phyloP scores from a whole-genome alignment of 2,329 filamentous ascomycete genomes.

The Fonsecaea pedrosoi region DNA sequence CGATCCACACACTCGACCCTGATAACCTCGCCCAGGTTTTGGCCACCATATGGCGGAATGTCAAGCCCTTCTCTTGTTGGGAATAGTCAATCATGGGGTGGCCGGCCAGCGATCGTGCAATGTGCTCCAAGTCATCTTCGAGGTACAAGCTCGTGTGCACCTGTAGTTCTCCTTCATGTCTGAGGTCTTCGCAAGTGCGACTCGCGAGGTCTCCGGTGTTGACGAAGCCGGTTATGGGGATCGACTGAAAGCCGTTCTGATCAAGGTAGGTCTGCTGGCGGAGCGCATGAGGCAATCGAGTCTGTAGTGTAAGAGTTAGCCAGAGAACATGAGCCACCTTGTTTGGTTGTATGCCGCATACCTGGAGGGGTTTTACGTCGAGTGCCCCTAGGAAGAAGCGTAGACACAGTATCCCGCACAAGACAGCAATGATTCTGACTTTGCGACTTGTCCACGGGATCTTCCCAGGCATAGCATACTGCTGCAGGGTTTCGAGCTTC shows the following conservation, averaged over 20 bases:
- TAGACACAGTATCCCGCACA: not conserved
- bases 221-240: conserved; percentile 24
- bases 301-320: not conserved
- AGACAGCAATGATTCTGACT: not conserved
- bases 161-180: conserved; percentile 20
- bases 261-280: conserved; percentile 3
- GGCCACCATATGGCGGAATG: conserved; percentile 11
- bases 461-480: conserved; percentile 1
- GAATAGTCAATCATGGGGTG: conserved; percentile 34
- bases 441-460: conserved; percentile 4
- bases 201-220: conserved; percentile 18
- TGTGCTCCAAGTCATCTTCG: conserved; percentile 31
- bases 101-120: conserved; percentile 20
- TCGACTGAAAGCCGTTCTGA: conserved; percentile 6
- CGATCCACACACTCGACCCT: conserved; percentile 35
- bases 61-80: conserved; percentile 11
- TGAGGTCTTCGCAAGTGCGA: conserved; percentile 26
- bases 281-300: conserved; percentile 1
- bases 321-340: not conserved
- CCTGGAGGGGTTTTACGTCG: not conserved
- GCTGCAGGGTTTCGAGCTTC: conserved; percentile 3
- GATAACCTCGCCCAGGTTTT: conserved; percentile 31
- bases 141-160: conserved; percentile 28
- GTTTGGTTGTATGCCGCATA: not conserved
- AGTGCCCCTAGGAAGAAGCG: not conserved